Conservation (phyloP, 306 rosid genomes). For the Cucurbita ficifolia region DNA sequence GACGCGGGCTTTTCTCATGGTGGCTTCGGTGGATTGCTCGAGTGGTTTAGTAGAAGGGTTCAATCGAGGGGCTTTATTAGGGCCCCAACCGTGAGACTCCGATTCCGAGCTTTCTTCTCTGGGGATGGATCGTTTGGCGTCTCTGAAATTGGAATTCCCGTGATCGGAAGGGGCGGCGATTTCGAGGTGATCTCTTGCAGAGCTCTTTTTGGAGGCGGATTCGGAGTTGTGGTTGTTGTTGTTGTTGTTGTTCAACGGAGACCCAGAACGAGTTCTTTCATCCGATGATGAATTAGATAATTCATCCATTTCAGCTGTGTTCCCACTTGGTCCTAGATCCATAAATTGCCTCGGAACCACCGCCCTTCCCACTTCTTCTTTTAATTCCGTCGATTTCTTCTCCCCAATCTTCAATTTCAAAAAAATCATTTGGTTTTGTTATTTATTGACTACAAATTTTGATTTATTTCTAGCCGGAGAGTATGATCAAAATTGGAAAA, state of each 20-base stretch:
- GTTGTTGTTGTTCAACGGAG: slow-evolving; percentile 31
- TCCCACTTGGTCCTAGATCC: slow-evolving; percentile 39
- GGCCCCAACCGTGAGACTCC: slow-evolving; percentile 49
- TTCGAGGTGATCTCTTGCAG: slow-evolving; percentile 3
- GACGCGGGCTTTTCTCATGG: slow-evolving; percentile 96
- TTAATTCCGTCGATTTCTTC: slow-evolving; percentile 17
- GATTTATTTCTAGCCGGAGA: too few species aligned
- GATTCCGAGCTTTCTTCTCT: slow-evolving; percentile 74
- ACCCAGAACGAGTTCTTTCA: slow-evolving; percentile 54
- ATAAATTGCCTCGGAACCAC: slow-evolving; percentile 47
- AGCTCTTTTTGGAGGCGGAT: background rate
- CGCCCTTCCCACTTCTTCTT: slow-evolving; percentile 26
- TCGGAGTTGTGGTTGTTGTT: background rate
- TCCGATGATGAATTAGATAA: slow-evolving; percentile 58
- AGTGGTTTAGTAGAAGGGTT: slow-evolving; percentile 16
- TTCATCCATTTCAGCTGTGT: slow-evolving; percentile 21
- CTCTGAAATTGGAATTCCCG: background rate
- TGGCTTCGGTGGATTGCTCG: slow-evolving; percentile 63
- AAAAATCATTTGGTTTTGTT: background rate
- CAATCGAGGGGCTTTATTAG: slow-evolving; percentile 42
- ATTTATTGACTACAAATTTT: too few species aligned
- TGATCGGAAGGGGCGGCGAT: slow-evolving; percentile 4
- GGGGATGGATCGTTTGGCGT: slow-evolving; percentile 17
- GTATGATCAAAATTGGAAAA: background rate
- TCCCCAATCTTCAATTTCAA: slow-evolving; percentile 9